These are phyloP conservation scores for Colletotrichum graminicola DNA, from an alignment of 2,329 filamentous ascomycete genomes.

Conservation along the genomic window DNA sequence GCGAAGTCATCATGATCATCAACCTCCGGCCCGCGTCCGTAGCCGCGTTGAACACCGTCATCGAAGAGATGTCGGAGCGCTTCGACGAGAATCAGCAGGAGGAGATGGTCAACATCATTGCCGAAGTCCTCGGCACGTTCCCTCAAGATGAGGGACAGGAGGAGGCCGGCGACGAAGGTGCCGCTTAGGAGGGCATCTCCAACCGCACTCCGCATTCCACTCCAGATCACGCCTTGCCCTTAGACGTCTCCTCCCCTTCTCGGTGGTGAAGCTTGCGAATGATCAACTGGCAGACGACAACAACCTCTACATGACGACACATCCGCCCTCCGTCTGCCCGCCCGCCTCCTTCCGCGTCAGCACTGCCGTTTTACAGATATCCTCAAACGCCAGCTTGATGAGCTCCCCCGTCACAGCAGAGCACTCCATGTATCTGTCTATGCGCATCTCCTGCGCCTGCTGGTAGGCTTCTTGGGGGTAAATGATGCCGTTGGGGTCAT, in stretches of 20 bases:
- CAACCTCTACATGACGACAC: constrained; percentile 59
- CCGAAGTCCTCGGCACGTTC: constrained; percentile 69
- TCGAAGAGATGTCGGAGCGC: constrained; percentile 74
- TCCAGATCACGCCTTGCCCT: constrained; percentile 42
- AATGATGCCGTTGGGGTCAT: constrained; percentile 70
- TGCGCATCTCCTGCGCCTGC: constrained; percentile 68
- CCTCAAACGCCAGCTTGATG: constrained; percentile 68
- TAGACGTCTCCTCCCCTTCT: constrained; percentile 38
- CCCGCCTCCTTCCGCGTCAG: constrained; percentile 59
- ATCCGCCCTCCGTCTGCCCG: constrained; percentile 68
- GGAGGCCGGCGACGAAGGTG: constrained; percentile 52
- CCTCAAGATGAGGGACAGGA: constrained; percentile 47
- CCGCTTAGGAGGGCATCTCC: constrained; percentile 41
- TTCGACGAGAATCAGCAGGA: constrained; percentile 71
- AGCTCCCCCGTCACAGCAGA: constrained; percentile 72
- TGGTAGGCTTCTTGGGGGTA: constrained; percentile 72
- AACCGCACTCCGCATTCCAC: constrained; percentile 8
- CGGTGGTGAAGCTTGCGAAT: background rate
- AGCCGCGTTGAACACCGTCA: constrained; percentile 70
- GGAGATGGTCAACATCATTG: constrained; percentile 68
- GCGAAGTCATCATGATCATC: constrained; percentile 76
- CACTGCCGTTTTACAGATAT: constrained; percentile 69
- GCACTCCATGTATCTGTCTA: constrained; percentile 74
- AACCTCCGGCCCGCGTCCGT: constrained; percentile 72
- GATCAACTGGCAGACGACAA: background rate